phyloP scores from a whole-genome alignment of 768 basidiomycete species.

The Boletus rufocinnamomeus region DNA sequence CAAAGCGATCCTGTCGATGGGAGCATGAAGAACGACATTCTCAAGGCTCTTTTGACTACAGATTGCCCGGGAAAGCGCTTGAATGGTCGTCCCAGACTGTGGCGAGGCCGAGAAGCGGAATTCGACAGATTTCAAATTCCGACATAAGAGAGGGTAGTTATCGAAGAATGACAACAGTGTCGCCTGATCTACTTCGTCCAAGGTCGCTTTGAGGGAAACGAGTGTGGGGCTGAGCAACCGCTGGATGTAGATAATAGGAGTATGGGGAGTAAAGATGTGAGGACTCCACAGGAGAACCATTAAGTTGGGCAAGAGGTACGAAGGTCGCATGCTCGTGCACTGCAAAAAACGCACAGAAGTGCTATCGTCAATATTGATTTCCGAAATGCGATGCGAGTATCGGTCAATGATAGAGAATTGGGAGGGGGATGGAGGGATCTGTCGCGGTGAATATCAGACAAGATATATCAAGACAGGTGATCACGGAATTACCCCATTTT shows the following conservation, averaged over 20 bases:
- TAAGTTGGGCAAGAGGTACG: constrained; percentile 12
- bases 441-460: neutral
- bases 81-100: neutral
- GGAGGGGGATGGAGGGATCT: constrained; percentile 9
- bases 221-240: constrained; percentile 17
- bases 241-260: constrained; percentile 7
- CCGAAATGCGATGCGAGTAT: constrained; percentile 10
- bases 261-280: neutral
- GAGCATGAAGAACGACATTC: neutral
- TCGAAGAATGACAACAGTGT: constrained; percentile 15
- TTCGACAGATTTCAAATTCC: constrained; percentile 1
- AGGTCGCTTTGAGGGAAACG: neutral
- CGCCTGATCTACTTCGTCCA: constrained; percentile 8
- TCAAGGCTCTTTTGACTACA: neutral
- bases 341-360: constrained; percentile 6
- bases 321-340: constrained; percentile 4
- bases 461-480: neutral
- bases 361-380: neutral
- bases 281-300: constrained; percentile 8
- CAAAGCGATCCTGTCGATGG: constrained; percentile 9
- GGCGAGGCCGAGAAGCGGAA: neutral
- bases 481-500: neutral
- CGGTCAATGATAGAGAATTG: constrained; percentile 8
- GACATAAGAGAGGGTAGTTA: constrained; percentile 4
- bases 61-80: constrained; percentile 12